These are phyloP conservation scores for Angophora floribunda DNA, from an alignment of 345 rosid genomes.

Conservation along the genomic window DNA sequence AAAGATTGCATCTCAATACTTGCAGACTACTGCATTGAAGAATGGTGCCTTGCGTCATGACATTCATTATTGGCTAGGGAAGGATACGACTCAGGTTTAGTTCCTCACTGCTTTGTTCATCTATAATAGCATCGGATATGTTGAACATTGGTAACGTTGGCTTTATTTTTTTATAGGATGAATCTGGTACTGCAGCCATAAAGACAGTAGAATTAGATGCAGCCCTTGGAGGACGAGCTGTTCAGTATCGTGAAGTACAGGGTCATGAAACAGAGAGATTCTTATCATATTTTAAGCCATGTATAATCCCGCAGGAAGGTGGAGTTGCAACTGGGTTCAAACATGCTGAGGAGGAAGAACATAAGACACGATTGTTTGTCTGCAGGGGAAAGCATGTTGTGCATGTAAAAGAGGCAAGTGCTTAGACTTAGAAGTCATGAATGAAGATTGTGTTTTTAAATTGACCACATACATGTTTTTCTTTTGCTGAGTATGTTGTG, in stretches of 20 bases:
- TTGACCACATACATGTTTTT: neutral
- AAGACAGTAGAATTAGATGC: slow-evolving; percentile 98
- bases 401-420: slow-evolving; percentile 88
- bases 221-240: slow-evolving; percentile 98
- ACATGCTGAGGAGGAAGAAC: slow-evolving; percentile 69
- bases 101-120: neutral
- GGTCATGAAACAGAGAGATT: slow-evolving; percentile 96
- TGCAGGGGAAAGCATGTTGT: slow-evolving; percentile 95
- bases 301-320: slow-evolving; percentile 95
- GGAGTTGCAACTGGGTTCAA: slow-evolving; percentile 88
- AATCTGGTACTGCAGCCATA: slow-evolving; percentile 86
- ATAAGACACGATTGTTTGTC: slow-evolving; percentile 68
- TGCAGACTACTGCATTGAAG: slow-evolving; percentile 69
- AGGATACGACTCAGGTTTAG: slow-evolving; percentile 74
- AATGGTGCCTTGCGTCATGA: slow-evolving; percentile 72
- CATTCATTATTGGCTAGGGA: slow-evolving; percentile 93
- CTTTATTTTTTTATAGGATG: slow-evolving; percentile 54
- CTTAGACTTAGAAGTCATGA: neutral
- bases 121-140: neutral
- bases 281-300: slow-evolving; percentile 92
- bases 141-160: neutral
- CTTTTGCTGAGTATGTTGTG: neutral
- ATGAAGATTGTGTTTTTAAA: neutral
- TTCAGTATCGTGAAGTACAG: slow-evolving; percentile 96
- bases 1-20: neutral